Evolutionary conservation across 768 basidiomycete species (phyloP).

Genomic region (Mycena filopes): DNA sequence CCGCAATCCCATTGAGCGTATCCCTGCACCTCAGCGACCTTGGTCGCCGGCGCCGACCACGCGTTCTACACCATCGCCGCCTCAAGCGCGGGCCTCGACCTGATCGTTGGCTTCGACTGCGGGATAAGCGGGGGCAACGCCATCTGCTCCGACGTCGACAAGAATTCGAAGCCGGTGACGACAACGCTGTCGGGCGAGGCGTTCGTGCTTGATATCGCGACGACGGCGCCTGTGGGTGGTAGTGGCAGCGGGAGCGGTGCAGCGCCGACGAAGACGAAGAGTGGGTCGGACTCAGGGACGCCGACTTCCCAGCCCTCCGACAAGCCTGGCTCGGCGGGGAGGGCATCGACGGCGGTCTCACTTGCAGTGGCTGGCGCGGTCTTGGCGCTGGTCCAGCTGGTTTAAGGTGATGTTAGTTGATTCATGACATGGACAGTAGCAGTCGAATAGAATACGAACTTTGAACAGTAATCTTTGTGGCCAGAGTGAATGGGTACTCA

Average conservation of each 20-base stretch:
- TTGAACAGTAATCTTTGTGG: no score
- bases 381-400: no score
- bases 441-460: no score
- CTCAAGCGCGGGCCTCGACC: not conserved
- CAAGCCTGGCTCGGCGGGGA: not conserved
- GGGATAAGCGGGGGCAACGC: slow-evolving; percentile 33
- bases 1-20: not conserved
- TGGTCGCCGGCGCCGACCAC: slow-evolving; percentile 52
- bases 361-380: not conserved
- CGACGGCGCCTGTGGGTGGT: slow-evolving; percentile 9
- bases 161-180: not conserved
- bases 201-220: slow-evolving; percentile 40
- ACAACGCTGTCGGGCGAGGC: slow-evolving; percentile 21
- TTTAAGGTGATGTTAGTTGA: no score
- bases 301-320: not conserved
- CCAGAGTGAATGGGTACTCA: no score
- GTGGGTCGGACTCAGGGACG: no score
- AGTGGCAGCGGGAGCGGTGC: not conserved
- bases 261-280: no score
- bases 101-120: slow-evolving; percentile 39
- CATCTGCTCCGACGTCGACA: slow-evolving; percentile 35
- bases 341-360: not conserved
- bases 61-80: slow-evolving; percentile 46
- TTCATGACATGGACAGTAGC: no score
- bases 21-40: slow-evolving; percentile 44